These are phyloP conservation scores for Fusarium sulawesiense DNA, from an alignment of 2,329 filamentous ascomycete genomes.

Conservation along the genomic window DNA sequence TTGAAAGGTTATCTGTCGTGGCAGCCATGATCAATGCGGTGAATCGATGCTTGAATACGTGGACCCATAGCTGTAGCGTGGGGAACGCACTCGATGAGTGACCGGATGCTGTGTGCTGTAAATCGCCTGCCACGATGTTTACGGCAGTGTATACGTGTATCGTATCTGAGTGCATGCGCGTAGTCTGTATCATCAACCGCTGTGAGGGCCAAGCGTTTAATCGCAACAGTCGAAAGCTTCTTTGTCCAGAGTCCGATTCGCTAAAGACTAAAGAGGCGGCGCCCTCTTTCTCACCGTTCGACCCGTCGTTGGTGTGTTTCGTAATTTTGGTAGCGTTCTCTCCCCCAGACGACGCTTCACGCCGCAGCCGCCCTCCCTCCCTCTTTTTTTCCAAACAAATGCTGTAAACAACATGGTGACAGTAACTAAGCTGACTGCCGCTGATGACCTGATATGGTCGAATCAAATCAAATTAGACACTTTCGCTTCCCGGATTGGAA, in stretches of 20 bases:
- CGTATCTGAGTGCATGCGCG: too few relatives aligned
- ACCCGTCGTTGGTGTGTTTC: constrained; percentile 35
- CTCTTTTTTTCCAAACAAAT: constrained; percentile 35
- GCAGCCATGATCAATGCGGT: constrained; percentile 26
- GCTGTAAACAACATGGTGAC: constrained; percentile 12
- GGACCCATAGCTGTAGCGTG: constrained; percentile 20
- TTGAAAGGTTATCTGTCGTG: constrained; percentile 21
- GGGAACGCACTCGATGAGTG: constrained; percentile 13
- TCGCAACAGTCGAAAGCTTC: constrained; percentile 16
- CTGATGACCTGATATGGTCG: constrained; percentile 10
- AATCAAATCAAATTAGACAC: constrained; percentile 34
- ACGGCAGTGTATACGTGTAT: background rate
- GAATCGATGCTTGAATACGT: constrained; percentile 34
- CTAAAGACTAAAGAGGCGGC: constrained; percentile 19
- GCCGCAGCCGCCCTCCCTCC: constrained; percentile 21
- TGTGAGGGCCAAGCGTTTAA: constrained; percentile 10
- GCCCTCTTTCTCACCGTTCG: constrained; percentile 29
- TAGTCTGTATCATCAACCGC: constrained; percentile 1
- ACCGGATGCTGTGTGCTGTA: constrained; percentile 13
- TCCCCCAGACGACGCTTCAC: constrained; percentile 24
- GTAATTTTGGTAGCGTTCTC: constrained; percentile 5
- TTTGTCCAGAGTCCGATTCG: constrained; percentile 23
- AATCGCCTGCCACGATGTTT: constrained; percentile 3
- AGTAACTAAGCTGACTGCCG: background rate
- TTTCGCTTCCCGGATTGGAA: constrained; percentile 31